Evolutionary conservation across 2,329 filamentous ascomycete genomes (phyloP).

Genomic region (Aureobasidium sp.): DNA sequence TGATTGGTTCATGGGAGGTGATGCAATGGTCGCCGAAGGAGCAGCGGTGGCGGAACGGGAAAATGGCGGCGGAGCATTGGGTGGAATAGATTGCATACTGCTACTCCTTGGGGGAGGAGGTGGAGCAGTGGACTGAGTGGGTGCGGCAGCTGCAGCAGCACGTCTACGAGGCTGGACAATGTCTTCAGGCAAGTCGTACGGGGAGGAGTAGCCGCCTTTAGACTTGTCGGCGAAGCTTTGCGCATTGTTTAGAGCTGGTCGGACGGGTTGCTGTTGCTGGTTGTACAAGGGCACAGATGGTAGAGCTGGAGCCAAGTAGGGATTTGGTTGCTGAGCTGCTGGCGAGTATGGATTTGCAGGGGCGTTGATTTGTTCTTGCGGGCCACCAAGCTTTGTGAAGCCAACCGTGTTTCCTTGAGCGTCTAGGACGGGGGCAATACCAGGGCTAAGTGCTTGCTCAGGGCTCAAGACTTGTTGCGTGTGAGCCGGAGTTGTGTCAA

Average conservation of each 20-base stretch:
- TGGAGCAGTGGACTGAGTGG: constrained; percentile 30
- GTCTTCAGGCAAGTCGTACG: constrained; percentile 91
- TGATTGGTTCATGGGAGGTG: constrained; percentile 36
- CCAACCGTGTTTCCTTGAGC: constrained; percentile 9
- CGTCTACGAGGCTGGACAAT: constrained; percentile 65
- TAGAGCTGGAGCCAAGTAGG: background rate
- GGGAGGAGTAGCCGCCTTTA: constrained; percentile 87
- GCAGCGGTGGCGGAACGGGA: constrained; percentile 21
- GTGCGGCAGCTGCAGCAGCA: constrained; percentile 32
- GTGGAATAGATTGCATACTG: constrained; percentile 41
- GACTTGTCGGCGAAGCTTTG: constrained; percentile 87
- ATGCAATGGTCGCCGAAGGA: constrained; percentile 29
- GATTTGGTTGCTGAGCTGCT: constrained; percentile 34
- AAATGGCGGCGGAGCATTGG: constrained; percentile 15
- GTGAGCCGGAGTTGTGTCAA: constrained; percentile 18
- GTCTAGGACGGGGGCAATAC: constrained; percentile 9
- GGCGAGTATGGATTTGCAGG: constrained; percentile 15
- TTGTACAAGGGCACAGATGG: constrained; percentile 4
- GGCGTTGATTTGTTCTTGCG: constrained; percentile 8
- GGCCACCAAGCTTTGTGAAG: constrained; percentile 8
- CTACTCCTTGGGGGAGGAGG: constrained; percentile 55
- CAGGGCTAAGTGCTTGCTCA: constrained; percentile 3
- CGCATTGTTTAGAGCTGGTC: constrained; percentile 18
- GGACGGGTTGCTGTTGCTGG: constrained; percentile 13
- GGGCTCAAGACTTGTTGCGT: background rate